A percentile compares a stretch with the other conserved stretches of the same genome.
Conservation (phyloP, 2,329 filamentous ascomycete species). For the Sclerotinia borealis region DNA sequence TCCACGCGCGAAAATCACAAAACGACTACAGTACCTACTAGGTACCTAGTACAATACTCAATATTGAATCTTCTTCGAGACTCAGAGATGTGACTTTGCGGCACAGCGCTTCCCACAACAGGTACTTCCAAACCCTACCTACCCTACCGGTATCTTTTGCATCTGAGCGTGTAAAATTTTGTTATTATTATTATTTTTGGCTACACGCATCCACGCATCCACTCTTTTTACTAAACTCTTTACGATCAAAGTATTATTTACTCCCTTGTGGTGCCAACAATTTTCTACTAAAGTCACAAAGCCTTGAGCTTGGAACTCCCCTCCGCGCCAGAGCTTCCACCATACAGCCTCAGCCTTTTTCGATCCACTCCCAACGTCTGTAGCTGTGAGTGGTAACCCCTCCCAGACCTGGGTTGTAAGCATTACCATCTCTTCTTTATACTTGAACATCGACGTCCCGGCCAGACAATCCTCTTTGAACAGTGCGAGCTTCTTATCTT, state of each 20-base stretch:
- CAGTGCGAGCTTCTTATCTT: slow-evolving; percentile 1
- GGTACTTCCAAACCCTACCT: background rate
- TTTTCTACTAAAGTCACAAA: background rate
- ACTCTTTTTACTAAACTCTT: slow-evolving; percentile 2
- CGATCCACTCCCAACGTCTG: slow-evolving; percentile 9
- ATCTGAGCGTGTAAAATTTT: background rate
- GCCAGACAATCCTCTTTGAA: background rate
- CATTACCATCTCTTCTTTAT: slow-evolving; percentile 7
- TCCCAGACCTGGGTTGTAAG: slow-evolving; percentile 12
- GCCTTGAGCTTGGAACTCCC: background rate
- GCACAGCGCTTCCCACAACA: slow-evolving; percentile 9
- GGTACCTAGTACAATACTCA: too few relatives aligned
- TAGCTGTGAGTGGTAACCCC: slow-evolving; percentile 7
- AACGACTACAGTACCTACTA: background rate
- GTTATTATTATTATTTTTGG: slow-evolving; percentile 6
- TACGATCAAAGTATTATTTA: background rate
- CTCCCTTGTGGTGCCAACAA: slow-evolving; percentile 1
- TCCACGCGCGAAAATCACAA: slow-evolving; percentile 1
- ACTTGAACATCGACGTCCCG: slow-evolving; percentile 1
- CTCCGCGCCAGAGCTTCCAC: slow-evolving; percentile 1
- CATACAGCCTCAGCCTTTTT: slow-evolving; percentile 5
- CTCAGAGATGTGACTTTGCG: slow-evolving; percentile 5
- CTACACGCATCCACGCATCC: slow-evolving; percentile 7
- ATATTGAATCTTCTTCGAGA: background rate
- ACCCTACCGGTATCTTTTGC: background rate